These are phyloP conservation scores for Scleroderma citrinum DNA, from an alignment of 768 basidiomycete genomes.

Conservation along the genomic window DNA sequence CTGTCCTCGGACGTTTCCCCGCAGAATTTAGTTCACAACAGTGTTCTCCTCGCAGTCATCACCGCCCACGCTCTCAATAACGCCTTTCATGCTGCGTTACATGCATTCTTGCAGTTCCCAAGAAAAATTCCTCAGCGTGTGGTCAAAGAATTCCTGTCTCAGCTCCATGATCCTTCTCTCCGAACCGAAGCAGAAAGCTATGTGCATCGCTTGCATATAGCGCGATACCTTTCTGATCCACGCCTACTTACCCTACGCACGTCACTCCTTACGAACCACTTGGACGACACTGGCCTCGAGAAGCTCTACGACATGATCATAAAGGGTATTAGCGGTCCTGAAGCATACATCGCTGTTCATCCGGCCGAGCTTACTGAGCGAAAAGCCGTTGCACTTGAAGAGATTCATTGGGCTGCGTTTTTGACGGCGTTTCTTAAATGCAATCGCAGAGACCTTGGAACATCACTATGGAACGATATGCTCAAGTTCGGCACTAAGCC, in stretches of 20 bases:
- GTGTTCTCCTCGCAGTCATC: conserved; percentile 49
- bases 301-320: conserved; percentile 47
- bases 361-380: conserved; percentile 30
- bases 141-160: conserved; percentile 35
- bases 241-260: conserved; percentile 46
- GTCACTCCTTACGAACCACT: conserved; percentile 36
- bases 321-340: conserved; percentile 42
- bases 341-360: conserved; percentile 49
- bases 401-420: conserved; percentile 59
- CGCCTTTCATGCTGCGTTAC: conserved; percentile 53
- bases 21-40: conserved; percentile 14
- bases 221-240: conserved; percentile 47
- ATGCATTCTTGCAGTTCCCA: conserved; percentile 33
- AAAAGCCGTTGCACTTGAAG: conserved; percentile 47
- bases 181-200: conserved; percentile 39
- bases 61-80: conserved; percentile 56
- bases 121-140: conserved; percentile 31
- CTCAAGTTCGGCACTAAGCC: conserved; percentile 40
- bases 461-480: conserved; percentile 67
- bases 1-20: conserved; percentile 12
- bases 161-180: conserved; percentile 34
- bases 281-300: conserved; percentile 31
- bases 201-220: conserved; percentile 42
- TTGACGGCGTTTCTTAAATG: conserved; percentile 58
- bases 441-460: conserved; percentile 51